Percentiles rank a stretch among this genome's conserved stretches.
Evolutionary conservation across 108 stramenopile species (phyloP).

Genomic region (Mayamaea pseudoterrestris): DNA sequence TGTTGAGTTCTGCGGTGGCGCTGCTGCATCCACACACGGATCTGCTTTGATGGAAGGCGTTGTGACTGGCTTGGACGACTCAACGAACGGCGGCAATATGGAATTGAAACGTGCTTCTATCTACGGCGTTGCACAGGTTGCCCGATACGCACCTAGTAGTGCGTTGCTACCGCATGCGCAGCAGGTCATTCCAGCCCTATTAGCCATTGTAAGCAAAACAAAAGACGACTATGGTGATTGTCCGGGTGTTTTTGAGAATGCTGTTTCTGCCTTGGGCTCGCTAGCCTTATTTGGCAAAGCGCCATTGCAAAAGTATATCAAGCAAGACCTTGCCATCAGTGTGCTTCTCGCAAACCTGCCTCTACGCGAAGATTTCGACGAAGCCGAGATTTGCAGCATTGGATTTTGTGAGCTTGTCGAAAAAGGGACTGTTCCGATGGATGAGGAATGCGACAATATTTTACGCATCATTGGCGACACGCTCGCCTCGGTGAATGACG

Average conservation of each 20-base stretch:
- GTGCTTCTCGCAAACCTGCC: constrained; percentile 48
- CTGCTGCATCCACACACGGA: constrained; percentile 38
- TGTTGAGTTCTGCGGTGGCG: constrained; percentile 60
- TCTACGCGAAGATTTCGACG: constrained; percentile 50
- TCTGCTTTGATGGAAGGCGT: constrained; percentile 31
- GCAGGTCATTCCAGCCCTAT: constrained; percentile 14
- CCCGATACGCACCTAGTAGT: constrained; percentile 39
- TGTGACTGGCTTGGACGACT: constrained; percentile 29
- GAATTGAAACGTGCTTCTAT: constrained; percentile 52
- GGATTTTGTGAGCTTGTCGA: constrained; percentile 54
- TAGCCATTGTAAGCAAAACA: constrained; percentile 11
- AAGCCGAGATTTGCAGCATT: constrained; percentile 60
- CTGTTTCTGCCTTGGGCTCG: constrained; percentile 53
- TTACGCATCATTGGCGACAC: constrained; percentile 32
- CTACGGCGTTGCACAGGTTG: constrained; percentile 65
- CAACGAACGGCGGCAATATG: constrained; percentile 20
- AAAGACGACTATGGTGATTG: constrained; percentile 30
- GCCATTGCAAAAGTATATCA: too few species aligned
- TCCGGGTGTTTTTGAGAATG: constrained; percentile 34
- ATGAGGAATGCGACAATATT: constrained; percentile 9
- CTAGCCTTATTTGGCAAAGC: constrained; percentile 34
- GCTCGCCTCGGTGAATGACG: constrained; percentile 30
- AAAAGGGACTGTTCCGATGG: constrained; percentile 11
- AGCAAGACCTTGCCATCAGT: constrained; percentile 15
- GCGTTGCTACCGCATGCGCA: constrained; percentile 16